These are phyloP conservation scores for Rhizophagus sp. DNA, from an alignment of 192 early-diverging fungal genomes.

Conservation along the genomic window DNA sequence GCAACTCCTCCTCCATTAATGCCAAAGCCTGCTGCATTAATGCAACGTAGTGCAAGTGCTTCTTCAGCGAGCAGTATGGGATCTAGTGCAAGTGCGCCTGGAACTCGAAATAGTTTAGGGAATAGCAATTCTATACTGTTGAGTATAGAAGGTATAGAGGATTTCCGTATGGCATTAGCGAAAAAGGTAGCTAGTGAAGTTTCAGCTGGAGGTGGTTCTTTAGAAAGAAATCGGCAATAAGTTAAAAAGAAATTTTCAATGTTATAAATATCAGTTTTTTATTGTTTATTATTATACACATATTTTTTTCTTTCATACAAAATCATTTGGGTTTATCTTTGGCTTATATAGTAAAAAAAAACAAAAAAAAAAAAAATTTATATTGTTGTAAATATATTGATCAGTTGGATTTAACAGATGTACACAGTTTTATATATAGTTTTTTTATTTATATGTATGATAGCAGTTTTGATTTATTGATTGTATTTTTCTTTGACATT, in stretches of 20 bases:
- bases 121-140: background rate
- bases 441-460: background rate
- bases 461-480: background rate
- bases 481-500: background rate
- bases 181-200: conserved; percentile 28
- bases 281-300: background rate
- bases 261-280: background rate
- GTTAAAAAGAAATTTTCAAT: no score
- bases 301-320: background rate
- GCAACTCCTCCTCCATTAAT: conserved; percentile 22
- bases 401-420: background rate
- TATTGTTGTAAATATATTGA: background rate
- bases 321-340: background rate
- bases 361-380: background rate
- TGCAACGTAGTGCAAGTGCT: conserved; percentile 29
- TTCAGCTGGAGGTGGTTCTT: conserved; percentile 16
- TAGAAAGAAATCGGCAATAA: conserved; percentile 27
- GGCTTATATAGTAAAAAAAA: background rate
- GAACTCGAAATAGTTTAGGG: conserved; percentile 9
- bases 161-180: conserved; percentile 15
- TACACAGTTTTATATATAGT: background rate
- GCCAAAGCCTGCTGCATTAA: conserved; percentile 22
- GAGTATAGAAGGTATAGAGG: conserved; percentile 10
- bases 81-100: background rate
- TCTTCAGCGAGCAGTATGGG: conserved; percentile 22